Percentiles rank a stretch among this genome's conserved stretches.
Evolutionary conservation across 83 land plant species (phyloP).

Genomic region (Diphasiastrum complanatum): DNA sequence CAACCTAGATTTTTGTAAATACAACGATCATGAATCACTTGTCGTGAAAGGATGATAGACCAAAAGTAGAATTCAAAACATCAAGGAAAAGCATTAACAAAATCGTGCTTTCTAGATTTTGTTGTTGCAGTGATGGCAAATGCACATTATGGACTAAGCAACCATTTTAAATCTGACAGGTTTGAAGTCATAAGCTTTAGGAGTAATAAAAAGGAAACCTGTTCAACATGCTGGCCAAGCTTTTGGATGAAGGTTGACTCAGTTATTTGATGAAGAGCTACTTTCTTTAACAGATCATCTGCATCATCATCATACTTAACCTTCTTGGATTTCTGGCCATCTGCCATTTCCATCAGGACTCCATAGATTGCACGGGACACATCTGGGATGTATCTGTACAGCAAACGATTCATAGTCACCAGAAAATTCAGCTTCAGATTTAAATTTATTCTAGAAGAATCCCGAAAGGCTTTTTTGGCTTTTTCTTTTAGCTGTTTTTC

Average conservation of each 20-base stretch:
- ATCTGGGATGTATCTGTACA: constrained; percentile 78
- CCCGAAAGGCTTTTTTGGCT: neutral
- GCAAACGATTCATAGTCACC: neutral
- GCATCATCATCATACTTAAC: constrained; percentile 44
- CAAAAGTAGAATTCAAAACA: too few relatives aligned
- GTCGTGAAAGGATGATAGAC: too few relatives aligned
- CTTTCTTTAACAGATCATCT: constrained; percentile 59
- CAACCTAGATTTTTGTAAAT: too few relatives aligned
- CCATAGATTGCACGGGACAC: constrained; percentile 69
- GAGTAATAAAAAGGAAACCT: constrained; percentile 42
- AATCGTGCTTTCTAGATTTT: too few relatives aligned
- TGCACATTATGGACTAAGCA: too few relatives aligned
- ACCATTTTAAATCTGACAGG: neutral
- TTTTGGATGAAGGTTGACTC: constrained; percentile 59
- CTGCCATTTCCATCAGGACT: constrained; percentile 47
- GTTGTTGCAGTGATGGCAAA: too few relatives aligned
- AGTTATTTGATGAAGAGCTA: constrained; percentile 44
- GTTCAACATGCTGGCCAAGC: constrained; percentile 79
- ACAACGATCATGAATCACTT: too few relatives aligned
- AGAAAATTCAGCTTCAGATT: neutral
- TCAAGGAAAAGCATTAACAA: too few relatives aligned
- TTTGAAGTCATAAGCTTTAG: neutral
- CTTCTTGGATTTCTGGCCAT: constrained; percentile 35
- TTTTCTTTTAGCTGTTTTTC: too few relatives aligned
- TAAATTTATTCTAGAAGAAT: neutral